Base-by-base conservation (phyloP, 768 basidiomycete genomes). In the Leucosporidium yakuticum region DNA sequence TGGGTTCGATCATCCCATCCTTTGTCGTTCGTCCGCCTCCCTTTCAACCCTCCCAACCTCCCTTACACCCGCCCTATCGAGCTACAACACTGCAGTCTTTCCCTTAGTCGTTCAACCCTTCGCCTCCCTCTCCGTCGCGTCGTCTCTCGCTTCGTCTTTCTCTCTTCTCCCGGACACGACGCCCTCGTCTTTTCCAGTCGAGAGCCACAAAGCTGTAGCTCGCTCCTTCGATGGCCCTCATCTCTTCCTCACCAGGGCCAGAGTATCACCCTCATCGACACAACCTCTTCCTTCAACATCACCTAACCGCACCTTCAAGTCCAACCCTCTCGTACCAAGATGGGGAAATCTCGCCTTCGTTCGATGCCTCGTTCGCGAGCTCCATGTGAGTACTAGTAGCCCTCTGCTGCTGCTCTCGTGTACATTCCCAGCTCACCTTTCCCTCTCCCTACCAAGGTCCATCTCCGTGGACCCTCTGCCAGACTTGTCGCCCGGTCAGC, bases 331-430 rank as follows among this genome's bases (percentile, higher is more conserved):
- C 64, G 12, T 69, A 69, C 58, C 53, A 61, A 15, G 54, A 63
- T 53, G 71, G 71, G 29, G 71, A 72, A 44, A 64, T 72, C 53
- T 64, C 62, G 3, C 71, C 71, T 0, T 60, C 67, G 12, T 72
- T 72, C 23, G 71, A 72, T 29, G 67, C 71, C 4, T 72, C 71
- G 34, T 72, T 72, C 32, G 67, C 67, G 25, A 69, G 67, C 36
- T 72, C 71, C 5, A 72, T 72, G 71, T 69, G 23, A 12, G 71
- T 61, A 6, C 11, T 8, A 0, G 15, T 21, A 27, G n/a, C n/a
- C n/a, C n/a, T n/a, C 23, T 3, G 51, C n/a, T 23, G 2, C 51
- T 23, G 51, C 27, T 53, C 5, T n/a, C 5, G 7, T 4, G n/a
- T 27, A 17, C 27, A 2, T 14, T 12, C 4, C 31, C 8, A 19